Base-by-base conservation (phyloP, 352 stramenopile species). In the Phytophthora pluvialis region DNA sequence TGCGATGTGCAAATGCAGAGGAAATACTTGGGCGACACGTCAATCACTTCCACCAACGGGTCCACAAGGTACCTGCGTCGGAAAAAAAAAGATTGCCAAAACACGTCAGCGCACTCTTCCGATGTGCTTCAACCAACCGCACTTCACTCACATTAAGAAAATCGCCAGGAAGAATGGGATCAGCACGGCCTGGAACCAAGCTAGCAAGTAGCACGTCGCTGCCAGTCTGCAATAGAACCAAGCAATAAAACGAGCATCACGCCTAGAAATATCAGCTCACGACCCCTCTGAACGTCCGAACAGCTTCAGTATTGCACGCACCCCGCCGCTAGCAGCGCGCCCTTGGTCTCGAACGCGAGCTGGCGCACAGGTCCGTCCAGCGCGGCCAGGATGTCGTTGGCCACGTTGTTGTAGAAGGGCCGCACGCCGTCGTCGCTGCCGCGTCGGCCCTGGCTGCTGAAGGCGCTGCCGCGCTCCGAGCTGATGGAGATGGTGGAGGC, bases 151-250 rank as follows among this genome's bases (percentile, higher is more conserved):
- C 88, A 96, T 96, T 40, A 96, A 74, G 56, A 96, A 96, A 60
- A 96, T 82, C 0, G 88, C 86, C 39, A 96, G 78, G 73, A 96
- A 96, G 63, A 96, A 96, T 10, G 88, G 88, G 15, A 96, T 78
- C 18, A 96, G 68, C 52, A 94, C 88, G 15, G 78, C 83, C 58
- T 96, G 81, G 66, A 96, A 96, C 79, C 83, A 96, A 31, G 87
- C 78, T 6, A 96, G 73, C 57, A 96, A 62, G 67, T 96, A 96
- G 67, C 81, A 94, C 16, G 76, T 62, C 5, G 86, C 78, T 16
- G 88, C 88, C 29, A 96, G 59, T 47, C 85, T 92, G 47, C 1
- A 64, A 35, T n/a, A 39, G 2, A 21, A n/a, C 36, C 6, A 54
- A 43, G 8, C 16, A 45, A 44, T 32, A 10, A 11, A 29, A 26